Evolutionary conservation across 345 rosid species (phyloP), one percentile per base, ranked within the genome.

Genomic region (Litchi chinensis): DNA sequence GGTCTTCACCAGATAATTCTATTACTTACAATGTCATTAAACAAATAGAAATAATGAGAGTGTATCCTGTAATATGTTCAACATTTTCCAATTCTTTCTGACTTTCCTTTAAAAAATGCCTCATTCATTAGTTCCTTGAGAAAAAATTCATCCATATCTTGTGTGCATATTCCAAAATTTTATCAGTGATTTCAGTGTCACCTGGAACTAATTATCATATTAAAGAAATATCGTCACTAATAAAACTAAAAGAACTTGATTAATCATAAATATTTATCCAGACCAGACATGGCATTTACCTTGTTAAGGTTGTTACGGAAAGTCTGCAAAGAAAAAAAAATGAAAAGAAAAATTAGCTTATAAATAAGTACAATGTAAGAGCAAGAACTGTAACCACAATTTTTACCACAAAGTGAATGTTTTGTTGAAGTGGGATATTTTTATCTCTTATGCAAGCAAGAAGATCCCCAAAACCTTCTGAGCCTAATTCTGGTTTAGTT

Each of bases 331-430:
- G 71, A 75, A 37, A 66, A 62, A 69, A 65, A 68, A 52, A 40
- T 44, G 44, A 74, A 76, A 62, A 21, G 65, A 75, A 41, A 24
- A 4, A 8, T 89, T 77, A 86, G 88, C 80, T 78, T 19, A 68
- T 65, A 71, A 69, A 76, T 56, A 37, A 50, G 60, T 39, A 70
- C 0, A 15, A 60, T 16, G 66, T 2, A 56, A 70, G 73, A 80
- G 54, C 48, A 50, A 80, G 75, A 76, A 12, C 67, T 62, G 77
- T 41, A 64, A 79, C 39, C 73, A 26, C 28, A 77, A 39, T 77
- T 50, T 88, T 57, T 90, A 96, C 99, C 95, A 96, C 98, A 86
- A 96, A 94, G 89, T 94, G 98, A 89, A 96, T 94, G 86, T 94
- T 96, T 24, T 32, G 37, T 32, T 94, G 92, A 79, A 94, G 89